A percentile compares a stretch with the other conserved stretches of the same genome.
These are phyloP conservation scores for Phytophthora nicotianae DNA, from an alignment of 352 stramenopile genomes.

Conservation along the genomic window DNA sequence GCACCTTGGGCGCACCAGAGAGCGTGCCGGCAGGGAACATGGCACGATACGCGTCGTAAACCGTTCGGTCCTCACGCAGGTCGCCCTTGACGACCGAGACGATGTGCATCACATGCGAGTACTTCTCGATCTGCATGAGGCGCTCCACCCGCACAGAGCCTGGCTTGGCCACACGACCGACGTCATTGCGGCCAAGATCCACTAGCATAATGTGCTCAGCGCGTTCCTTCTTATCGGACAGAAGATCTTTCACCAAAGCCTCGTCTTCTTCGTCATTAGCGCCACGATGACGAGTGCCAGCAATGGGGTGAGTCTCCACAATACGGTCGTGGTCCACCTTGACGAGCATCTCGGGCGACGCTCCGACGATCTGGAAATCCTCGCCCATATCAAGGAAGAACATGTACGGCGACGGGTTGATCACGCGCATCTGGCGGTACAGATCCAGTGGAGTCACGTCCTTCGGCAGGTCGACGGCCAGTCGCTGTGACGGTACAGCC, in stretches of 20 bases:
- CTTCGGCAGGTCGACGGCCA: slow-evolving; percentile 69
- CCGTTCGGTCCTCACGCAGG: slow-evolving; percentile 76
- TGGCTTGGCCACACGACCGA: slow-evolving; percentile 84
- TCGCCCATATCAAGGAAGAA: slow-evolving; percentile 87
- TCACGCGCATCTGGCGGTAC: slow-evolving; percentile 88
- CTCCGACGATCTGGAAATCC: slow-evolving; percentile 88
- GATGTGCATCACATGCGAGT: slow-evolving; percentile 94
- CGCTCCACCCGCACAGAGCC: slow-evolving; percentile 82
- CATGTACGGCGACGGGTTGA: slow-evolving; percentile 92
- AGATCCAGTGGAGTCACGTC: slow-evolving; percentile 79
- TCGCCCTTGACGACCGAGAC: slow-evolving; percentile 89
- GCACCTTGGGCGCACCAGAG: slow-evolving; percentile 89
- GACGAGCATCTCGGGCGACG: slow-evolving; percentile 90
- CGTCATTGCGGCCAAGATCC: slow-evolving; percentile 90
- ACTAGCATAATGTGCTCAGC: slow-evolving; percentile 94
- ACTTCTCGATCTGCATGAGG: slow-evolving; percentile 92
- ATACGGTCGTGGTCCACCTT: slow-evolving; percentile 86
- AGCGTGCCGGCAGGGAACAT: slow-evolving; percentile 90
- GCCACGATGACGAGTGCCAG: slow-evolving; percentile 85
- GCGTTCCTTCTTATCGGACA: slow-evolving; percentile 89
- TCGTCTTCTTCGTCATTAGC: slow-evolving; percentile 88
- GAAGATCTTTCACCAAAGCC: slow-evolving; percentile 75
- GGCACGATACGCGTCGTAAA: slow-evolving; percentile 90
- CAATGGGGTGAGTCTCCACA: slow-evolving; percentile 91
- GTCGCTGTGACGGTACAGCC: slow-evolving; percentile 84